Evolutionary conservation across 192 early-diverging fungal species (phyloP), one percentile per base, ranked within the genome.

Genomic region (Diversispora epigaea): DNA sequence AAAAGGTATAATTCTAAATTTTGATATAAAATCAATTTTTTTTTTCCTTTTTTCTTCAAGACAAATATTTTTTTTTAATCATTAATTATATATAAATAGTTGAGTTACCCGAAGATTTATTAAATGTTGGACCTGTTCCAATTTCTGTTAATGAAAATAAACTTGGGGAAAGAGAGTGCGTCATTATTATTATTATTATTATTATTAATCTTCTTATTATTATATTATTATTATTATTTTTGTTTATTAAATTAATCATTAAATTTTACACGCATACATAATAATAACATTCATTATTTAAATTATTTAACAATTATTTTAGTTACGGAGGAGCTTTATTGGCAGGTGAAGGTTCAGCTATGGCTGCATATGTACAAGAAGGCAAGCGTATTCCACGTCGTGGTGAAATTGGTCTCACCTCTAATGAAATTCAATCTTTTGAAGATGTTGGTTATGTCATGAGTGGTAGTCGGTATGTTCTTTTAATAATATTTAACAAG

Each of bases 361-460:
- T 95, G 91, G 93, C 93, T 0, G 88, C 91, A 0, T 98, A 91
- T 83, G 89, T 97, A 39, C 91, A 95, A 73, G 88, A 92, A 58
- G 95, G 95, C 44, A 95, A 98, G 78, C 93, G 96, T 75, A 97
- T 99, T 75, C 96, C 96, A 4, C 91, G 96, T 64, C 91, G 96
- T 84, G 97, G 96, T 84, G 97, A 99, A 83, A 95, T 99, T 82
- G 96, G 96, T 57, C 80, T 97, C 21, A 89, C 91, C 76, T 89
- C 91, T 68, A 80, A 91, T 44, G 84, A 95, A 81, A 99, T 99
- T 80, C 86, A 89, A 68, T 79, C 88, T 17, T 94, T 88, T 78
- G 97, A 99, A 79, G 78, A 82, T 25, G 91, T 89, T 4, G 97
- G 97, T 39, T 99, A 90, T 79, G 97, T 99, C 11, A 99, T 99